Base-by-base conservation (phyloP, 2,329 filamentous ascomycete genomes). In the Peltaster fructicola region DNA sequence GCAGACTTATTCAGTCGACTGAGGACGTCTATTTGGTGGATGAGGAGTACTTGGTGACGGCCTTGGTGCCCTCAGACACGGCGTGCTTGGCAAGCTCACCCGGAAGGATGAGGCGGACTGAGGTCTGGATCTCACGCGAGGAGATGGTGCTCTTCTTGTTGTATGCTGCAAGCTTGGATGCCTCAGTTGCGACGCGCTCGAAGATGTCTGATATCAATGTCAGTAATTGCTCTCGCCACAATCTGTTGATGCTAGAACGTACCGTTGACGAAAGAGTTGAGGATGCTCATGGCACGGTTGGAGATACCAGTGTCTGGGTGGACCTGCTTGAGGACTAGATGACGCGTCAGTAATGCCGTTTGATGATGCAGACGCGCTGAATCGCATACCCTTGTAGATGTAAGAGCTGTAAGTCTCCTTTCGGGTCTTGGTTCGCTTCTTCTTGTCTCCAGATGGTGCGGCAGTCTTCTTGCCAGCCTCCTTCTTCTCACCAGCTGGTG, bases 101-200 rank as follows among this genome's bases (percentile, higher is more conserved):
- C 22, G 88, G 88, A 27, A 98, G 77, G 61, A 98, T 98, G 35
- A 98, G 73, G 43, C 88, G 78, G 46, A 98, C 88, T 44, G 88
- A 93, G 46, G 88, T 98, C 71, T 98, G 88, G 54, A 98, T 98
- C 65, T 98, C 88, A 52, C 88, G 78, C 43, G 88, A 95, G 27
- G 85, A 95, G 63, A 98, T 98, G 55, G 88, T 98, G 25, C 85
- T 95, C 72, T 98, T 98, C 78, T 95, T 98, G 77, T 98, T 98
- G 71, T 98, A 98, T 38, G 88, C 88, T 44, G 88, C 88, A 34
- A 98, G 76, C 76, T 98, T 98, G 55, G 81, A 92, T 25, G 88
- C 88, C 63, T 98, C 88, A 31, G 88, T 93, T 39, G 88, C 88
- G 45, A 98, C 85, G 47, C 88, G 84, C 75, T 98, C 88, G 57